Evolutionary conservation across 2,329 filamentous ascomycete species (phyloP), one percentile per base, ranked within the genome.

Genomic region (Clathrospora elynae): DNA sequence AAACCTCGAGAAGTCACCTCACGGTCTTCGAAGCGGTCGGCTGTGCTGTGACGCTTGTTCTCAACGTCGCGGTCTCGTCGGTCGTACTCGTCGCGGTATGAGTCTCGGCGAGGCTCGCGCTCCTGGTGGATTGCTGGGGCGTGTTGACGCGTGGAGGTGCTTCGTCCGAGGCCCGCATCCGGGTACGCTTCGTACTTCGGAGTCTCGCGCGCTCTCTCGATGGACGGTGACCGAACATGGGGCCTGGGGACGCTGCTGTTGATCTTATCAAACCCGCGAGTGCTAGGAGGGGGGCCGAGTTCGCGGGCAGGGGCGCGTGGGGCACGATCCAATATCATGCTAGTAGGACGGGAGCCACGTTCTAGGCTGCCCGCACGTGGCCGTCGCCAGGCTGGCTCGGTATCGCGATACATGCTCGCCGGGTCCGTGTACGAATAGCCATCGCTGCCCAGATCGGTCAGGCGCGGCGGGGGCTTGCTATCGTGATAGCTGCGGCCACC

Each of bases 221-320:
- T 64, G 2, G 69, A 71, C 8, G 55, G 59, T 7, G 67, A 59
- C 14, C 67, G 47, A 16, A 26, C 55, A 24, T 57, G 58, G 9
- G 55, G 47, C 9, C 64, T 52, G 9, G 49, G 46, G 16, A 64
- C 39, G 35, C 46, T 52, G 24, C 40, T 53, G 54, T 80, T 80
- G 51, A 88, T 80, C 68, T 82, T 87, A 56, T 89, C 86, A 51
- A 90, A 82, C 0, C 84, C 86, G 55, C 85, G 77, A 3, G 83
- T 87, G 4, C 84, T 81, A 4, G 85, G 85, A 7, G 87, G 87
- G 2, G 86, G 86, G 11, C 66, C 66, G 2, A 67, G 59, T 33
- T 70, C 68, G 22, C 68, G 62, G 12, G 56, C 48, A n/a, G 66
- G 72, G 32, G 32, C 69, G 55, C 64, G 71, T 12, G 57, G 57